phyloP scores from a whole-genome alignment of 1,139 yeast genomes.

The Suzukiozyma palmioleophila region DNA sequence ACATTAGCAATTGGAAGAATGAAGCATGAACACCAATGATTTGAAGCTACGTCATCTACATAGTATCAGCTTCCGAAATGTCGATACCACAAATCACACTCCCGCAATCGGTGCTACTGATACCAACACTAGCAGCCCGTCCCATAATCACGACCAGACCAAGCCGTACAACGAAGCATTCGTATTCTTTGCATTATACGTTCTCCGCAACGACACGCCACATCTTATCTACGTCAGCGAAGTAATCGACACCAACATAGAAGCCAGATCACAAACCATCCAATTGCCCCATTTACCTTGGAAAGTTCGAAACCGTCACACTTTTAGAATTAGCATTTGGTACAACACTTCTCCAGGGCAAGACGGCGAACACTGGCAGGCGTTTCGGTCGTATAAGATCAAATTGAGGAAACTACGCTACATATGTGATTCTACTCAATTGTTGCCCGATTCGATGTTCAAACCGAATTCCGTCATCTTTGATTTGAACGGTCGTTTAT shows the following conservation, averaged over 20 bases:
- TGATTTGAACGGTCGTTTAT: conserved; percentile 20
- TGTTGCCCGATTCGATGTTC: conserved; percentile 16
- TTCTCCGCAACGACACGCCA: background rate
- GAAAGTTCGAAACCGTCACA: conserved; percentile 9
- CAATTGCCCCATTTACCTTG: conserved; percentile 20
- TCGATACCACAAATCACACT: too few species aligned
- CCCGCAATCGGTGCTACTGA: too few species aligned
- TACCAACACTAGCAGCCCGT: too few species aligned
- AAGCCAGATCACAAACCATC: conserved; percentile 29
- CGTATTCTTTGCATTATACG: background rate
- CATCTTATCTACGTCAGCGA: conserved; percentile 35
- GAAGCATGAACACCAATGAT: conserved; percentile 3
- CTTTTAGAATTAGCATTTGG: conserved; percentile 25
- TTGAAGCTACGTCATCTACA: conserved; percentile 3
- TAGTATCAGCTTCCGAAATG: background rate
- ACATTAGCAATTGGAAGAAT: background rate
- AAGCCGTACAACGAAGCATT: too few species aligned
- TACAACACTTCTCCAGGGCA: conserved; percentile 6
- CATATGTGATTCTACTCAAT: conserved; percentile 11
- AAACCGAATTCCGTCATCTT: conserved; percentile 23
- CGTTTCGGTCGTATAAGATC: conserved; percentile 17
- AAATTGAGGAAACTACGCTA: conserved; percentile 17
- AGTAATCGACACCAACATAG: conserved; percentile 17
- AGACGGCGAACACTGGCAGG: conserved; percentile 16
- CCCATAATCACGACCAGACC: too few species aligned